phyloP scores from a whole-genome alignment of 495 filamentous ascomycete species.

The Tuber umbilicatum region DNA sequence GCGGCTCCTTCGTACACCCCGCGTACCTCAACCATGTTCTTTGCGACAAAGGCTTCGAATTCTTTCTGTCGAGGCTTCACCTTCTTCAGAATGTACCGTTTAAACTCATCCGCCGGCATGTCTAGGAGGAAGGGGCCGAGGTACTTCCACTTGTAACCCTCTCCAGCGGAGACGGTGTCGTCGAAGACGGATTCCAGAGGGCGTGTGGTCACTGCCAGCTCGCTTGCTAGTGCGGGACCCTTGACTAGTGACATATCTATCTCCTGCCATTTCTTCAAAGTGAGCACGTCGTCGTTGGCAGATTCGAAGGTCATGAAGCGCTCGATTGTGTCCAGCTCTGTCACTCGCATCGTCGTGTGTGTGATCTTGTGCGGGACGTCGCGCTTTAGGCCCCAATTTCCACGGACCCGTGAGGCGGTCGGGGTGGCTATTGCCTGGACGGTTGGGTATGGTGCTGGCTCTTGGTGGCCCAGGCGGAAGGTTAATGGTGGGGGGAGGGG shows the following conservation, averaged over 20 bases:
- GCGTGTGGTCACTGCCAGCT: conserved; percentile 20
- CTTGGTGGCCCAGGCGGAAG: conserved; percentile 52
- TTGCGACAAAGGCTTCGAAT: conserved; percentile 57
- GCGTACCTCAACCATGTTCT: conserved; percentile 37
- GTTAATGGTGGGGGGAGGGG: conserved; percentile 49
- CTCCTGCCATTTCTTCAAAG: conserved; percentile 81
- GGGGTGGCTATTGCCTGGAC: conserved; percentile 80
- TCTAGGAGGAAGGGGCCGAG: conserved; percentile 76
- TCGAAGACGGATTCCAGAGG: conserved; percentile 53
- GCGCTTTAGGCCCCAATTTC: conserved; percentile 94
- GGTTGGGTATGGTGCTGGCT: conserved; percentile 71
- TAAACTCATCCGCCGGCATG: conserved; percentile 66
- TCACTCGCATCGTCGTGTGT: conserved; percentile 63
- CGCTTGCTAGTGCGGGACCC: background rate
- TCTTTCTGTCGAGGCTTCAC: conserved; percentile 56
- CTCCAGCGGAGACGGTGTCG: conserved; percentile 38
- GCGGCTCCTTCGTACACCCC: background rate
- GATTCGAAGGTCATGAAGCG: conserved; percentile 87
- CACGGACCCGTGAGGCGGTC: conserved; percentile 60
- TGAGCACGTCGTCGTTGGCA: conserved; percentile 72
- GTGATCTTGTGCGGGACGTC: conserved; percentile 67
- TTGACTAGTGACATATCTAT: conserved; percentile 56
- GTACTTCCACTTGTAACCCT: conserved; percentile 59
- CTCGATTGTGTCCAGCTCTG: conserved; percentile 74
- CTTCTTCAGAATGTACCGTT: conserved; percentile 55